Conservation (phyloP, 306 rosid species). For the Luffa acutangula region DNA sequence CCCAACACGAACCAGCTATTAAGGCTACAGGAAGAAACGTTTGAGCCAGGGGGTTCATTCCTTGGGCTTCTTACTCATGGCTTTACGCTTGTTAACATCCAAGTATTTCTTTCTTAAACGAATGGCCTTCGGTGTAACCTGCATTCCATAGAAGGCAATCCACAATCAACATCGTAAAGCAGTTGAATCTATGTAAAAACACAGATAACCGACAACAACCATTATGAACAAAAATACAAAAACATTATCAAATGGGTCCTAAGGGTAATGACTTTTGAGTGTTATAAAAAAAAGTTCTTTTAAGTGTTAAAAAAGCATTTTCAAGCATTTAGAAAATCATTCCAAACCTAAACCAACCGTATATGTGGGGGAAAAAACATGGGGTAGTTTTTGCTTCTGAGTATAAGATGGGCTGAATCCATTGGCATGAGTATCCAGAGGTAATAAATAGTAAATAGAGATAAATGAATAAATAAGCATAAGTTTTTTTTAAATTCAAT, state of each 20-base stretch:
- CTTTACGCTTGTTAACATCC: constrained; percentile 81
- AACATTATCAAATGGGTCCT: neutral
- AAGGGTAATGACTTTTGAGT: too few relatives aligned
- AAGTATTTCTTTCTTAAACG: constrained; percentile 83
- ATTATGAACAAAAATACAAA: neutral
- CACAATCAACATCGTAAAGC: neutral
- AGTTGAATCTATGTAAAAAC: neutral
- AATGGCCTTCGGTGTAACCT: constrained; percentile 92
- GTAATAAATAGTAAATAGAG: neutral
- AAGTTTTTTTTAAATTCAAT: neutral
- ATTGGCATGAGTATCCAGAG: neutral
- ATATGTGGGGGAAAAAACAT: neutral
- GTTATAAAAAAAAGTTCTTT: too few relatives aligned
- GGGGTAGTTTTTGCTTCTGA: neutral
- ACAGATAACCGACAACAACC: neutral
- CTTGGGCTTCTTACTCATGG: constrained; percentile 71
- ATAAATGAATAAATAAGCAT: neutral
- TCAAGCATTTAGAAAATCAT: too few relatives aligned
- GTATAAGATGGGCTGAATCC: neutral
- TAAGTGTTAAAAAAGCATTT: too few relatives aligned
- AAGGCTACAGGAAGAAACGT: neutral
- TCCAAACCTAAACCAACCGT: too few relatives aligned
- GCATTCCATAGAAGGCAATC: neutral
- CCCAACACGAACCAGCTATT: neutral
- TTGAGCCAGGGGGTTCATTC: constrained; percentile 28